Evolutionary conservation across 495 filamentous ascomycete species (phyloP), one percentile per base, ranked within the genome.

Genomic region (Talaromyces adpressus): DNA sequence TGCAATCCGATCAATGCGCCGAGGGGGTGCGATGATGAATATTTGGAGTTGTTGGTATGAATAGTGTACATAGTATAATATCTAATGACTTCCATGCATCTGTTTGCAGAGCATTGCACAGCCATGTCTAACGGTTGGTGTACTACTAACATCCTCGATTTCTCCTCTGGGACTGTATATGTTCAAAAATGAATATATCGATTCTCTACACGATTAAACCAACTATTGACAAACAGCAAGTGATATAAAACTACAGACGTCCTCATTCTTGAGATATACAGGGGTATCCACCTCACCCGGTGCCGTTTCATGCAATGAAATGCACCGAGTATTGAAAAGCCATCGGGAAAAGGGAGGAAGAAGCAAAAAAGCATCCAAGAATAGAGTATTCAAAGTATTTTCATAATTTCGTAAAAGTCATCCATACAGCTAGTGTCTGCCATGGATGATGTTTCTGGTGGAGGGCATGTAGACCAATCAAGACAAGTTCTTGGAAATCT

Each of bases 401-500:
- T 54, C 51, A 54, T 54, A 29, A 54, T 54, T 27, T 54, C 45
- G 45, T 49, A 9, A 49, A 49, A 20, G 5, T 49, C 18, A 18
- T 20, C 45, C 45, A 20, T 49, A 18, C n/a, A 49, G 45, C 45
- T 49, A 3, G 45, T 49, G n/a, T 22, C n/a, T 56, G 8, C 27
- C 23, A 29, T 56, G 16, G 51, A 56, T 22, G 49, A 22, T 25
- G 18, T 53, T 51, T 53, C 18, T 9, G 23, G 23, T 23, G 18
- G 6, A 52, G 3, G 49, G 22, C 14, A 18, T 30, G n/a, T 18
- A 22, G 22, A 16, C 6, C 6, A n/a, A 58, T 58, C 16, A 58
- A 22, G 56, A 18, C 27, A 77, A 75, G 6, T 62, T 71, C 34
- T 67, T 61, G 6, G 77, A 75, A 29, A 79, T 73, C 22, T 71